phyloP scores from a whole-genome alignment of 2,329 filamentous ascomycete species.

The Monosporascus sp. region DNA sequence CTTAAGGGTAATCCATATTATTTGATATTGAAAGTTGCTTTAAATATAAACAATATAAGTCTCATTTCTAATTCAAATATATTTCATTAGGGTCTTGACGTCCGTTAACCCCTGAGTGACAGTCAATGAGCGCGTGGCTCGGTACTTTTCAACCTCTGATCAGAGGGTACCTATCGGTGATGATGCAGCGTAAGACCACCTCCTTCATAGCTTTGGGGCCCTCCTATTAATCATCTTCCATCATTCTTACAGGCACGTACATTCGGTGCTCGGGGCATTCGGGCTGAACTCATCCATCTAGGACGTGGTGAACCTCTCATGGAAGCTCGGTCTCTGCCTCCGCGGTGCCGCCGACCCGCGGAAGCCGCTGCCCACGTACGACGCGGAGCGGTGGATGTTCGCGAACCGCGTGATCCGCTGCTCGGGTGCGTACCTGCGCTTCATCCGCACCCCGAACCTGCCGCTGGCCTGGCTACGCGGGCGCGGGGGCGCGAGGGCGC shows the following conservation, averaged over 20 bases:
- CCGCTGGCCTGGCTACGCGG: not conserved
- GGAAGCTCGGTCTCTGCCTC: slow-evolving; percentile 28
- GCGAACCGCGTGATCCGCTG: slow-evolving; percentile 12
- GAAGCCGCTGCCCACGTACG: slow-evolving; percentile 24
- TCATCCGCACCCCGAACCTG: slow-evolving; percentile 21
- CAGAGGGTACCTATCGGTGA: slow-evolving; percentile 26
- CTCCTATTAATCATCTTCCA: too few relatives aligned
- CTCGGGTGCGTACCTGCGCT: slow-evolving; percentile 14
- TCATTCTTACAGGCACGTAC: slow-evolving; percentile 21
- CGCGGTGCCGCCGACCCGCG: slow-evolving; percentile 15
- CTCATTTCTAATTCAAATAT: too few relatives aligned
- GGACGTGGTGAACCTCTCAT: slow-evolving; percentile 29
- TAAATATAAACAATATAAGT: too few relatives aligned
- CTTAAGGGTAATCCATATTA: too few relatives aligned
- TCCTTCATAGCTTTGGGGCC: too few relatives aligned
- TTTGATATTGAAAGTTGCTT: too few relatives aligned
- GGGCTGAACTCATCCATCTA: slow-evolving; percentile 31
- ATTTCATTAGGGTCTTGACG: too few relatives aligned
- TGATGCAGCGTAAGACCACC: slow-evolving; percentile 22
- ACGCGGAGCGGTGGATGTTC: slow-evolving; percentile 22
- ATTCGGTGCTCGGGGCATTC: slow-evolving; percentile 31
- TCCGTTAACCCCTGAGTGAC: not conserved
- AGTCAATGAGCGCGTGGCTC: slow-evolving; percentile 29
- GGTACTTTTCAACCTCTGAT: slow-evolving; percentile 24
- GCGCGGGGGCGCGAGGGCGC: not conserved